Percentiles rank a stretch among this genome's conserved stretches.
Evolutionary conservation across 768 basidiomycete genomes (phyloP).

Genomic region (Mycena capillaripes): DNA sequence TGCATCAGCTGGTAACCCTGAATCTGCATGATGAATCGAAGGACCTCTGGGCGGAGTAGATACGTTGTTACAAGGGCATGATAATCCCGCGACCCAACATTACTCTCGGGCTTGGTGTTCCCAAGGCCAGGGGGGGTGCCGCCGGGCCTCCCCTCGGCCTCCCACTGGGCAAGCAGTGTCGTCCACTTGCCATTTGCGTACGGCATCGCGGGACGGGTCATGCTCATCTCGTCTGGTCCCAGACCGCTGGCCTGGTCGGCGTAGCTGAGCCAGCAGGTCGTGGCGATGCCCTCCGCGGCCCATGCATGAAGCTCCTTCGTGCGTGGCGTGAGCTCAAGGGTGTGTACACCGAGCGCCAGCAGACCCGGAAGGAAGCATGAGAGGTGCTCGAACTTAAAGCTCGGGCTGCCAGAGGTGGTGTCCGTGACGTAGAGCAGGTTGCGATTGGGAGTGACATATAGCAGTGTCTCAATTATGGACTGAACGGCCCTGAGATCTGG

Average conservation of each 20-base stretch:
- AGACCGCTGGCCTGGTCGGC: constrained; percentile 75
- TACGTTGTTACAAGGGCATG: constrained; percentile 46
- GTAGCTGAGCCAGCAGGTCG: constrained; percentile 75
- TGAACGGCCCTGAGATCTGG: constrained; percentile 63
- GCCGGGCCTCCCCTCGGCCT: constrained; percentile 51
- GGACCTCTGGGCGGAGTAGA: constrained; percentile 66
- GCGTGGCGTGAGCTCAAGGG: constrained; percentile 53
- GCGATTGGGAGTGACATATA: constrained; percentile 70
- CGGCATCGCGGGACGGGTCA: constrained; percentile 42
- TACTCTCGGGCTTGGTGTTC: constrained; percentile 37
- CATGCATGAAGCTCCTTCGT: constrained; percentile 65
- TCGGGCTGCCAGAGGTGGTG: constrained; percentile 47
- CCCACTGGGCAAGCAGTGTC: constrained; percentile 57
- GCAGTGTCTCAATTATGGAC: constrained; percentile 68
- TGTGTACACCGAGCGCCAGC: constrained; percentile 72
- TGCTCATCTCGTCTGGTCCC: constrained; percentile 68
- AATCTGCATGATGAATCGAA: constrained; percentile 24
- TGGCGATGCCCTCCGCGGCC: constrained; percentile 74
- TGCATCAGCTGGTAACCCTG: neutral
- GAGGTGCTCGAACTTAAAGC: constrained; percentile 72
- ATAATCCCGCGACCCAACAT: constrained; percentile 55
- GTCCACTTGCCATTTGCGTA: constrained; percentile 51
- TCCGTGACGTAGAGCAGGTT: constrained; percentile 77
- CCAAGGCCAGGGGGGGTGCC: constrained; percentile 52
- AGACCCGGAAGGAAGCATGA: constrained; percentile 80